phyloP scores from a whole-genome alignment of 768 basidiomycete genomes.

The Boletus rubroflammeus region DNA sequence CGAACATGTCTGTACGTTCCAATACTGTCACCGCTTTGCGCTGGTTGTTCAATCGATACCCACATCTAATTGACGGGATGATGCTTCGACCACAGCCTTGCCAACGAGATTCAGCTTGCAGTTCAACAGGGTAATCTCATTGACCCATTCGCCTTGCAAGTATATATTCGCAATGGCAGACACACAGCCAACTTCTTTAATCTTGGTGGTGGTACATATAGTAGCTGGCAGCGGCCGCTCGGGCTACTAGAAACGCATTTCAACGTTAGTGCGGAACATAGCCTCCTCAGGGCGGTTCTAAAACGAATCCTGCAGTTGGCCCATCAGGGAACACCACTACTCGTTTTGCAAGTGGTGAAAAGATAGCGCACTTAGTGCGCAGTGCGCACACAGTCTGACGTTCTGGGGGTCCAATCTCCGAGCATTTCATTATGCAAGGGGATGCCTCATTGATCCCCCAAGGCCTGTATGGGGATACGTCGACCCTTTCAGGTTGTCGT shows the following conservation, averaged over 20 bases:
- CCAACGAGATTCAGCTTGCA: neutral
- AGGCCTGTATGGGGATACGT: neutral
- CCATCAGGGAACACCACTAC: neutral
- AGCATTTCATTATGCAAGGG: neutral
- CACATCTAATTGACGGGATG: neutral
- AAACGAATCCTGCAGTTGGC: neutral
- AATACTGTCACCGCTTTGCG: neutral
- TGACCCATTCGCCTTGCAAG: neutral
- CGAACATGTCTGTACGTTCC: neutral
- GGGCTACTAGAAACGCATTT: neutral
- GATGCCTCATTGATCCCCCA: neutral
- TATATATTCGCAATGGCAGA: no score
- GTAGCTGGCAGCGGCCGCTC: neutral
- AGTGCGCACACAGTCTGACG: neutral
- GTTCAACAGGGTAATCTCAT: neutral
- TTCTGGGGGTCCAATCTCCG: neutral
- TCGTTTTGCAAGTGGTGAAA: neutral
- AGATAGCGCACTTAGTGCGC: no score
- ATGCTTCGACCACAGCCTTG: neutral
- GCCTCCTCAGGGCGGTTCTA: neutral
- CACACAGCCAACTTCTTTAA: neutral
- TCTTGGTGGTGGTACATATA: neutral
- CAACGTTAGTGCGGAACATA: neutral
- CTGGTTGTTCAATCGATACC: neutral
- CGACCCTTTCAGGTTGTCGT: no score